phyloP scores from a whole-genome alignment of 2,329 filamentous ascomycete species.

The Stachybotrys chartarum region DNA sequence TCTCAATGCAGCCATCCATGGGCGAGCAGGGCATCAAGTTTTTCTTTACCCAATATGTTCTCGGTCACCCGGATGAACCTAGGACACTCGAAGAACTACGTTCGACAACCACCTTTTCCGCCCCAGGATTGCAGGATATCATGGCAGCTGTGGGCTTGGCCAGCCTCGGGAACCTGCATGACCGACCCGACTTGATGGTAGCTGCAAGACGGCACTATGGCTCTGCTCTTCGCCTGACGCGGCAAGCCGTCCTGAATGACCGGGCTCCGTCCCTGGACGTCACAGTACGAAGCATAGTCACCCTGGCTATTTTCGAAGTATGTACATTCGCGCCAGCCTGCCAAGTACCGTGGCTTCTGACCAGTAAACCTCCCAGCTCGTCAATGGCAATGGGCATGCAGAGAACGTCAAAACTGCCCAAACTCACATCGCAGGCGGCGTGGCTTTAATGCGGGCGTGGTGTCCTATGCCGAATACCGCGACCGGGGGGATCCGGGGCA shows the following conservation, averaged over 20 bases:
- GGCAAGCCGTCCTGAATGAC: conserved; percentile 29
- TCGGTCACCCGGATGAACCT: conserved; percentile 45
- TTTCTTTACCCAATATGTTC: conserved; percentile 42
- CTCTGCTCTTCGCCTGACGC: conserved; percentile 40
- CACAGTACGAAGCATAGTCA: conserved; percentile 44
- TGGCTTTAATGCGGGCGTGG: conserved; percentile 46
- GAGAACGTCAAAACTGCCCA: conserved; percentile 43
- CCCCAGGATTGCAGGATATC: conserved; percentile 35
- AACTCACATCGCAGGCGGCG: conserved; percentile 52
- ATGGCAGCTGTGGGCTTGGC: conserved; percentile 53
- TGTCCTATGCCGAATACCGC: conserved; percentile 29
- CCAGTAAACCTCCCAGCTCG: conserved; percentile 25
- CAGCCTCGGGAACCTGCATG: conserved; percentile 47
- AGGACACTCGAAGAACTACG: conserved; percentile 28
- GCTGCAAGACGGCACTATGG: conserved; percentile 47
- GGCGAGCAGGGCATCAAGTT: conserved; percentile 43
- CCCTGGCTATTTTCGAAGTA: conserved; percentile 57
- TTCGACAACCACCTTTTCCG: conserved; percentile 26
- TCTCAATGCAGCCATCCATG: conserved; percentile 31
- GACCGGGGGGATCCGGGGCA: conserved; percentile 39
- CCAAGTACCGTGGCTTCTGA: not conserved
- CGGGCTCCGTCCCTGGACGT: conserved; percentile 29
- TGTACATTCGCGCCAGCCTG: conserved; percentile 6
- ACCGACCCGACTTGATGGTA: conserved; percentile 28
- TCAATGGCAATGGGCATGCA: conserved; percentile 41